Percentiles rank a stretch among this genome's conserved stretches.
Evolutionary conservation across 2,329 filamentous ascomycete species (phyloP).

Genomic region (Verticillium dahliae): DNA sequence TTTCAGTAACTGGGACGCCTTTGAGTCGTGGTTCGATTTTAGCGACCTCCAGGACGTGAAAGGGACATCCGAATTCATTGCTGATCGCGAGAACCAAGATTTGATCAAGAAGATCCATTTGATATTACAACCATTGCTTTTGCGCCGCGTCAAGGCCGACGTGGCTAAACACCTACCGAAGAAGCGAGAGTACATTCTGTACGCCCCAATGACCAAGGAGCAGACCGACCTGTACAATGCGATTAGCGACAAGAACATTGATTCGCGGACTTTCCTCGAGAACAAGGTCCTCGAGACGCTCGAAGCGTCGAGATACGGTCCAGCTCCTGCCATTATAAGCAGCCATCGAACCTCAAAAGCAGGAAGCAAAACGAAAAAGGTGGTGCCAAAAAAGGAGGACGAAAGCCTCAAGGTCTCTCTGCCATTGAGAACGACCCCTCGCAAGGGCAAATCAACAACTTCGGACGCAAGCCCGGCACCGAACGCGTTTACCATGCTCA

Average conservation of each 20-base stretch:
- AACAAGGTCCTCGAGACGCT: slow-evolving; percentile 67
- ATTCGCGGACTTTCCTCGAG: slow-evolving; percentile 72
- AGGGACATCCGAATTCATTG: slow-evolving; percentile 70
- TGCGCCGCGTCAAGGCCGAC: slow-evolving; percentile 86
- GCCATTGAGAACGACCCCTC: slow-evolving; percentile 28
- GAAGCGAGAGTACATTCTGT: slow-evolving; percentile 94
- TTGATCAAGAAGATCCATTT: slow-evolving; percentile 73
- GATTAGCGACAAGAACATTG: slow-evolving; percentile 48
- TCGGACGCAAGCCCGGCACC: slow-evolving; percentile 10
- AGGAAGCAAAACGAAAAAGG: neutral
- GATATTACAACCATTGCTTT: slow-evolving; percentile 83
- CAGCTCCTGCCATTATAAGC: neutral
- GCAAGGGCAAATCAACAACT: slow-evolving; percentile 14
- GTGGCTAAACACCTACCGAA: slow-evolving; percentile 88
- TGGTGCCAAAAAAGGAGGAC: neutral
- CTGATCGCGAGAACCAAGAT: slow-evolving; percentile 58
- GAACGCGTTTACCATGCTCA: slow-evolving; percentile 50
- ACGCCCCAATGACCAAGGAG: slow-evolving; percentile 83
- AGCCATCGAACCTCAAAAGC: slow-evolving; percentile 4
- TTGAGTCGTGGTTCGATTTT: slow-evolving; percentile 96
- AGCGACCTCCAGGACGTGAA: slow-evolving; percentile 81
- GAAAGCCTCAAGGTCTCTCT: slow-evolving; percentile 17
- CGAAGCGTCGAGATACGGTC: slow-evolving; percentile 16
- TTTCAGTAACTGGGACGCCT: slow-evolving; percentile 88
- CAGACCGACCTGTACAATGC: slow-evolving; percentile 84